Conservation (phyloP, 352 stramenopile species). For the Globisporangium cederbergense region DNA sequence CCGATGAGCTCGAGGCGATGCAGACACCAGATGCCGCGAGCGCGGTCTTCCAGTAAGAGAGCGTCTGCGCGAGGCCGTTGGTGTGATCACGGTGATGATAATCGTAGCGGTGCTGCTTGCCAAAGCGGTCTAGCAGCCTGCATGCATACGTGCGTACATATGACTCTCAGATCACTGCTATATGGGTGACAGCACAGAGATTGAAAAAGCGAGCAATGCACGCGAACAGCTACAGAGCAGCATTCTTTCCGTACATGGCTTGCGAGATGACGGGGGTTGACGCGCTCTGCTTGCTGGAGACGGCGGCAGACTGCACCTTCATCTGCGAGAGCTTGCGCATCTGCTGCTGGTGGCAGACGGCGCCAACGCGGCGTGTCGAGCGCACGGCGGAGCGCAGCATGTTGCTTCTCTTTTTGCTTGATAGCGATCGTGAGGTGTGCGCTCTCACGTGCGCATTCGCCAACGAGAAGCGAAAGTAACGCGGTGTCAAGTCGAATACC, state of each 20-base stretch:
- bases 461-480: slow-evolving; percentile 5
- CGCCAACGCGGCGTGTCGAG: slow-evolving; percentile 6
- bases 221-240: neutral
- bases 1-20: slow-evolving; percentile 17
- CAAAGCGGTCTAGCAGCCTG: slow-evolving; percentile 27
- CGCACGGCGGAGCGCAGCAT: slow-evolving; percentile 17
- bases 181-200: no score
- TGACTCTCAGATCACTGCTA: no score
- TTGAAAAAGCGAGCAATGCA: neutral
- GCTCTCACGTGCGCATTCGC: slow-evolving; percentile 2
- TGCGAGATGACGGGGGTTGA: slow-evolving; percentile 8
- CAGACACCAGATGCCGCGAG: slow-evolving; percentile 28
- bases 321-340: slow-evolving; percentile 12
- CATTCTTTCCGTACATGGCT: slow-evolving; percentile 11
- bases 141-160: no score
- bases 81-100: slow-evolving; percentile 15
- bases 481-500: neutral
- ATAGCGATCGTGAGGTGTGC: neutral
- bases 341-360: slow-evolving; percentile 3
- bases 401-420: slow-evolving; percentile 1
- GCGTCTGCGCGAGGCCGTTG: slow-evolving; percentile 9
- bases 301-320: neutral
- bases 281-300: neutral
- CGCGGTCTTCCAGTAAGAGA: slow-evolving; percentile 31
- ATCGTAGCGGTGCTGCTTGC: slow-evolving; percentile 26